Evolutionary conservation across 2,329 filamentous ascomycete genomes (phyloP).

Genomic region (Clathrospora elynae): DNA sequence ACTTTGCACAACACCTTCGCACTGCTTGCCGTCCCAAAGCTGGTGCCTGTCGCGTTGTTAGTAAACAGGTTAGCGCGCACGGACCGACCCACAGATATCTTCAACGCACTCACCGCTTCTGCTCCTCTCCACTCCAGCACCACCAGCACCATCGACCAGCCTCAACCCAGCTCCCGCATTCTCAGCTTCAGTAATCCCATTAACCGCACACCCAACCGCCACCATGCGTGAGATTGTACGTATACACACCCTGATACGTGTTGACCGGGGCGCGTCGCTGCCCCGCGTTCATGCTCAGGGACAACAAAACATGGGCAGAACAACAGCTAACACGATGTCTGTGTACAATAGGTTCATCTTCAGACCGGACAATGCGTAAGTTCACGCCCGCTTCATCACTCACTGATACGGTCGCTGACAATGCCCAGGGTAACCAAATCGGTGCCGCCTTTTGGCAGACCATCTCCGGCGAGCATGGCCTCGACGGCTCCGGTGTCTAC

Average conservation of each 20-base stretch:
- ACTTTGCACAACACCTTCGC: background rate
- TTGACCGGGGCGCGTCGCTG: slow-evolving; percentile 53
- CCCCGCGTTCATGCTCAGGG: slow-evolving; percentile 50
- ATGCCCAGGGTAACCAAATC: slow-evolving; percentile 94
- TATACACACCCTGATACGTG: slow-evolving; percentile 40
- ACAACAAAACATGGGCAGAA: slow-evolving; percentile 50
- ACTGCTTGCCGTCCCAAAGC: slow-evolving; percentile 6
- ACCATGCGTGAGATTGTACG: slow-evolving; percentile 74
- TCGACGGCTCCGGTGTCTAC: slow-evolving; percentile 97
- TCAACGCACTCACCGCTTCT: slow-evolving; percentile 39
- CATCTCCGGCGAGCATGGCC: slow-evolving; percentile 77
- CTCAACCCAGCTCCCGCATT: slow-evolving; percentile 38
- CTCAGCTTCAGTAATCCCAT: slow-evolving; percentile 38
- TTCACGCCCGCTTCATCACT: slow-evolving; percentile 33
- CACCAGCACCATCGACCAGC: slow-evolving; percentile 35
- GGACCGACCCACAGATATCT: slow-evolving; percentile 31
- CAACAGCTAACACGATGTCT: slow-evolving; percentile 63
- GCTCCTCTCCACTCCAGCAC: slow-evolving; percentile 42
- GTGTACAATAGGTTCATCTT: slow-evolving; percentile 82
- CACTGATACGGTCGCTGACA: slow-evolving; percentile 34
- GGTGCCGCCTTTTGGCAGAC: slow-evolving; percentile 97
- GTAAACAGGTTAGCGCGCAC: slow-evolving; percentile 25
- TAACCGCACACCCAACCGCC: slow-evolving; percentile 35
- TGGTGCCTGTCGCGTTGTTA: slow-evolving; percentile 29
- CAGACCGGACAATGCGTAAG: slow-evolving; percentile 99